Evolutionary conservation across 2,329 filamentous ascomycete genomes (phyloP).

Genomic region (Endocalyx cinctus): DNA sequence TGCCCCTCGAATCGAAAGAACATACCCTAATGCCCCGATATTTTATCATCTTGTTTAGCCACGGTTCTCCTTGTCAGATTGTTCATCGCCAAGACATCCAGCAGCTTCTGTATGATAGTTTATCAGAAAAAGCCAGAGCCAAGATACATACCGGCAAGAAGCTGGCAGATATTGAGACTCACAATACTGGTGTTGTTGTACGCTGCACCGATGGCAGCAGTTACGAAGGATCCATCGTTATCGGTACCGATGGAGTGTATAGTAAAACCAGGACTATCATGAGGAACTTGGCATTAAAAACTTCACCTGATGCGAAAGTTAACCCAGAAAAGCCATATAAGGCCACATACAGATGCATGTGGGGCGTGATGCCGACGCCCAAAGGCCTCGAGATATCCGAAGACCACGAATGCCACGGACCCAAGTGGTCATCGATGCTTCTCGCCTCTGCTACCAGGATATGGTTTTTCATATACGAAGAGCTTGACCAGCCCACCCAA

Average conservation of each 20-base stretch:
- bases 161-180: constrained; percentile 18
- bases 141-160: constrained; percentile 11
- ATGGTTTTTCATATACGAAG: constrained; percentile 23
- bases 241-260: constrained; percentile 38
- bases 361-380: constrained; percentile 6
- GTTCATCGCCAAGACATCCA: constrained; percentile 16
- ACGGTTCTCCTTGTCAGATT: constrained; percentile 15
- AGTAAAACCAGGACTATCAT: constrained; percentile 29
- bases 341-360: constrained; percentile 14
- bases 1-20: neutral
- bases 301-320: constrained; percentile 5
- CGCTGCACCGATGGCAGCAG: constrained; percentile 28
- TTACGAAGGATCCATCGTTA: constrained; percentile 31
- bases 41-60: constrained; percentile 10
- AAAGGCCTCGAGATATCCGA: constrained; percentile 2
- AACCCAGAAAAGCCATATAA: constrained; percentile 14
- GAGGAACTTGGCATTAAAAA: constrained; percentile 11
- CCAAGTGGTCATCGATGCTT: constrained; percentile 13
- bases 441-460: constrained; percentile 3
- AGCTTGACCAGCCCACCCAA: constrained; percentile 19
- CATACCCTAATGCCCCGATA: constrained; percentile 6
- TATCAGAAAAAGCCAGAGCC: constrained; percentile 12
- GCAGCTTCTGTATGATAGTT: constrained; percentile 13
- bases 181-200: constrained; percentile 21
- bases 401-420: constrained; percentile 12